These are phyloP conservation scores for Durio zibethinus DNA, from an alignment of 345 rosid species.

Conservation along the genomic window DNA sequence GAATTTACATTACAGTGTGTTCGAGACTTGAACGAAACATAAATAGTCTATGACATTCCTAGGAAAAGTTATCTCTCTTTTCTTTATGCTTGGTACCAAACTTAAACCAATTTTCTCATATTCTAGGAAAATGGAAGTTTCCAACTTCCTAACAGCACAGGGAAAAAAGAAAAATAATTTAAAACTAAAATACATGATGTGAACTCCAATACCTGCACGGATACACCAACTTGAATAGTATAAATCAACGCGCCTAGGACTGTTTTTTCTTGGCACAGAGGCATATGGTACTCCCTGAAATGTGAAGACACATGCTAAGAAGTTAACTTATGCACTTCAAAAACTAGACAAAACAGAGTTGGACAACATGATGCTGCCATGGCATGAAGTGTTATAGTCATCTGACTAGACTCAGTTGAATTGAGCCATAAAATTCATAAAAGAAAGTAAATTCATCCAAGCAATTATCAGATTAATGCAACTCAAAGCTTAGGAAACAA, in stretches of 20 bases:
- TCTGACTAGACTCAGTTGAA: background rate
- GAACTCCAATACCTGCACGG: constrained; percentile 64
- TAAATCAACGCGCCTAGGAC: constrained; percentile 85
- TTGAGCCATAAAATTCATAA: background rate
- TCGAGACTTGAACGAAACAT: background rate
- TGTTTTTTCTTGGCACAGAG: constrained; percentile 68
- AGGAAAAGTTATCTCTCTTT: background rate
- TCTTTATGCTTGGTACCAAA: background rate
- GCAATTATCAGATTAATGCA: background rate
- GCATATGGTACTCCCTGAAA: constrained; percentile 72
- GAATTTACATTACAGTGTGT: background rate
- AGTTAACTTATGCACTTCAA: constrained; percentile 3
- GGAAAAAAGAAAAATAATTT: constrained; percentile 6
- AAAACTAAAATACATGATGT: background rate
- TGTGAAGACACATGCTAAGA: constrained; percentile 11
- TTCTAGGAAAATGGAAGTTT: background rate
- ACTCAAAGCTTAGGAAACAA: background rate
- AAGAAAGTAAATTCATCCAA: background rate
- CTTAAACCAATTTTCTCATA: background rate
- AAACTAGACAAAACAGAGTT: background rate
- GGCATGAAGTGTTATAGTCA: background rate
- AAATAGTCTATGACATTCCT: background rate
- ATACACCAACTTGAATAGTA: constrained; percentile 95
- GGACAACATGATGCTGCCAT: background rate
- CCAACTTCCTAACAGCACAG: background rate